Percentiles rank a stretch among this genome's conserved stretches.
Evolutionary conservation across 208 protist genomes (phyloP).

Genomic region (Wallacemonas sp.): DNA sequence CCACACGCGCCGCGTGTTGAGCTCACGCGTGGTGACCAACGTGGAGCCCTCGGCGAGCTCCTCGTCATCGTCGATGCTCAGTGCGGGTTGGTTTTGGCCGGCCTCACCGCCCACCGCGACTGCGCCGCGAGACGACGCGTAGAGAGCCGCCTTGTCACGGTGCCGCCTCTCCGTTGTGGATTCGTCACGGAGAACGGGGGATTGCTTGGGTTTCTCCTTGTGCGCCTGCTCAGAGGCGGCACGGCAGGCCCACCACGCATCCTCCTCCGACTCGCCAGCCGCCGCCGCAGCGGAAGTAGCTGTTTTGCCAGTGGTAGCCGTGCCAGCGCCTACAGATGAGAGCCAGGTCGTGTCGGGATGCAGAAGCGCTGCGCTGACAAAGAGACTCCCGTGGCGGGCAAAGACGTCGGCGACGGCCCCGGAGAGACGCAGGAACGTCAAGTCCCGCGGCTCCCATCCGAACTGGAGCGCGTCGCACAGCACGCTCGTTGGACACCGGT

Average conservation of each 20-base stretch:
- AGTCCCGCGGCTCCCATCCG: conserved; percentile 61
- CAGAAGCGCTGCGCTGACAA: too few relatives aligned
- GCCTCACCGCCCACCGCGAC: neutral
- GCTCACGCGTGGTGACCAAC: conserved; percentile 29
- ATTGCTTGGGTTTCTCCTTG: neutral
- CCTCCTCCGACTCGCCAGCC: too few relatives aligned
- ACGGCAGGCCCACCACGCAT: too few relatives aligned
- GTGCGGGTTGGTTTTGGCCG: neutral
- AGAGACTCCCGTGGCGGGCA: conserved; percentile 55
- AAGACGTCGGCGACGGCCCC: conserved; percentile 51
- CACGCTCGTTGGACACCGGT: conserved; percentile 26
- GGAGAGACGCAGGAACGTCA: conserved; percentile 52
- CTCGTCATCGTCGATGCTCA: conserved; percentile 13
- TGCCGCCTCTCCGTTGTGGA: conserved; percentile 1
- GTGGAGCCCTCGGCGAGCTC: conserved; percentile 20
- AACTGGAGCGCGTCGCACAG: conserved; percentile 64
- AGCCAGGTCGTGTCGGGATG: too few relatives aligned
- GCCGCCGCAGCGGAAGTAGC: too few relatives aligned
- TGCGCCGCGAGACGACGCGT: neutral
- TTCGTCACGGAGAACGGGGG: neutral
- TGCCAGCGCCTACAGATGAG: too few relatives aligned
- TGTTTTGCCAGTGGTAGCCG: too few relatives aligned
- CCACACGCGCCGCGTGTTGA: conserved; percentile 31
- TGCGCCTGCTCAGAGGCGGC: too few relatives aligned
- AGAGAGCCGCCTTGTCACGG: conserved; percentile 7